These are phyloP conservation scores for Kodamaea derodonti DNA, from an alignment of 1,139 yeast genomes.

Conservation along the genomic window DNA sequence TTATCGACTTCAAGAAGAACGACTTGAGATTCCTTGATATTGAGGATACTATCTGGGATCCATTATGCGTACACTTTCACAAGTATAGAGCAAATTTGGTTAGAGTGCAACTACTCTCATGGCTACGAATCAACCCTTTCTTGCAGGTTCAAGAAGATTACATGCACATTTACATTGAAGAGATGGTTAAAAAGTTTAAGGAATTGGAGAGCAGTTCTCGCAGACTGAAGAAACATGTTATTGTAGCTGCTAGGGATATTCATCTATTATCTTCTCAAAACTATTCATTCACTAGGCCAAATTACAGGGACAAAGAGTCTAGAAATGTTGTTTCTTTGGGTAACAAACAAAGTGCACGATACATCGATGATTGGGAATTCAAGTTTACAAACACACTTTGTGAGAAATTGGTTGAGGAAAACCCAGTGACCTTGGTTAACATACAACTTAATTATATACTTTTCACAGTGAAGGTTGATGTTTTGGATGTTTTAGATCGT, in stretches of 20 bases:
- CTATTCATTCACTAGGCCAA: conserved; percentile 2
- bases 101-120: conserved; percentile 32
- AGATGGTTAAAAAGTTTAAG: conserved; percentile 8
- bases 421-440: conserved; percentile 25
- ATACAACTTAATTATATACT: conserved; percentile 36
- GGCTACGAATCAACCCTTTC: conserved; percentile 40
- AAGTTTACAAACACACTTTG: conserved; percentile 22
- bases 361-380: conserved; percentile 23
- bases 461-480: conserved; percentile 28
- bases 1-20: conserved; percentile 33
- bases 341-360: conserved; percentile 6
- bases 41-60: conserved; percentile 5
- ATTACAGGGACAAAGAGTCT: neutral
- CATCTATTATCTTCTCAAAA: neutral
- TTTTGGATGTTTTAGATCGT: conserved; percentile 21
- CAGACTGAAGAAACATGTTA: conserved; percentile 7
- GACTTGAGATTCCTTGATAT: conserved; percentile 32
- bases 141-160: conserved; percentile 27
- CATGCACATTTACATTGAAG: conserved; percentile 10
- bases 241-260: conserved; percentile 8
- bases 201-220: conserved; percentile 3
- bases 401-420: conserved; percentile 25
- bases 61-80: conserved; percentile 10
- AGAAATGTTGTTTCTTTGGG: neutral
- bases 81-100: conserved; percentile 14